Conservation (phyloP, 352 stramenopile species). For the Lagenidium sp. region DNA sequence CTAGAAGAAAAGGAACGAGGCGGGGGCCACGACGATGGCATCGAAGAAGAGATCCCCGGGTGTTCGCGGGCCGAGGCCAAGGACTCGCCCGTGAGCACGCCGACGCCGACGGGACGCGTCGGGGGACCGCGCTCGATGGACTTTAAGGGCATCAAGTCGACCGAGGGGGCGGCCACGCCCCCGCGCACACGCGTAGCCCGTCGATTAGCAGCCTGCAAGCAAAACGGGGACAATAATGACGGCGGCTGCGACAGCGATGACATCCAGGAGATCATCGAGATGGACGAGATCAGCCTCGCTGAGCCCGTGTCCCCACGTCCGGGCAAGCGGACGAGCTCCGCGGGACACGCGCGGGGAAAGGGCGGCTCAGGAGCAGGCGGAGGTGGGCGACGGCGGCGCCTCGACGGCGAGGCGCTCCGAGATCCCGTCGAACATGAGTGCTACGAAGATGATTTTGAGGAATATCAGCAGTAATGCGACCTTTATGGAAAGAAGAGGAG, state of each 20-base stretch:
- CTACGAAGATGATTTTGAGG: conserved; percentile 82
- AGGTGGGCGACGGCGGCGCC: conserved; percentile 10
- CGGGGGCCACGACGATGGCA: conserved; percentile 43
- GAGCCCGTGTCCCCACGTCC: conserved; percentile 6
- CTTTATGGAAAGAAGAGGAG: background rate
- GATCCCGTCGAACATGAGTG: conserved; percentile 43
- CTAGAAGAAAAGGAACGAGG: conserved; percentile 27
- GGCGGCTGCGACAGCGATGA: conserved; percentile 53
- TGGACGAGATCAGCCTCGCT: conserved; percentile 21
- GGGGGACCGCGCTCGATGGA: background rate
- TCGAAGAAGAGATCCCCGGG: conserved; percentile 71
- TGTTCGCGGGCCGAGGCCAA: conserved; percentile 4
- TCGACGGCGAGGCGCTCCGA: conserved; percentile 3
- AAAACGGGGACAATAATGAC: conserved; percentile 24
- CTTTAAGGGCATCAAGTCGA: conserved; percentile 3
- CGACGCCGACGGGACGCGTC: background rate
- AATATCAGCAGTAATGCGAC: conserved; percentile 19
- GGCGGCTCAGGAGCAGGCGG: no score
- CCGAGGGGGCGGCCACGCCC: no score
- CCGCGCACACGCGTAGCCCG: no score
- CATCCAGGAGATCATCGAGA: conserved; percentile 79
- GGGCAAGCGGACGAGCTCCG: background rate
- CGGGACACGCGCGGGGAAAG: no score
- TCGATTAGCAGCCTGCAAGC: no score
- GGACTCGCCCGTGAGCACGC: conserved; percentile 1